These are phyloP conservation scores for Spizellomyces sp. DNA, from an alignment of 192 early-diverging fungal genomes.

Conservation along the genomic window DNA sequence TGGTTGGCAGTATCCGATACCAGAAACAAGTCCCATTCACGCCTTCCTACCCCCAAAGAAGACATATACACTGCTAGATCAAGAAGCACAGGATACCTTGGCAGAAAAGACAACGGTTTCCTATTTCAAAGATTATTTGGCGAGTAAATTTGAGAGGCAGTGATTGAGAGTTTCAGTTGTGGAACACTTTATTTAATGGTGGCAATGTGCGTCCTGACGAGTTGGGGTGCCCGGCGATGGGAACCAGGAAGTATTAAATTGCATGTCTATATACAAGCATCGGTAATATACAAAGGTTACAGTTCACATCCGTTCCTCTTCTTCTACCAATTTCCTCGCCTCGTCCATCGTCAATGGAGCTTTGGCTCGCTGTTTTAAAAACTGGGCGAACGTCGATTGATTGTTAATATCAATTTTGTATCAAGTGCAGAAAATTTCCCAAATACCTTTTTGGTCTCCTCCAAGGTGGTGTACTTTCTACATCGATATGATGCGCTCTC, in stretches of 20 bases:
- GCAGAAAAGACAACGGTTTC: conserved; percentile 17
- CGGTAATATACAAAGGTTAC: too few species aligned
- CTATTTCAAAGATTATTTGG: conserved; percentile 28
- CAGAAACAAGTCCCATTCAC: conserved; percentile 10
- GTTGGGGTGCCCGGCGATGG: too few species aligned
- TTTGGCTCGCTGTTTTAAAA: not conserved
- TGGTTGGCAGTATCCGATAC: conserved; percentile 7
- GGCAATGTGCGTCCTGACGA: too few species aligned
- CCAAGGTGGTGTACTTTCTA: not conserved
- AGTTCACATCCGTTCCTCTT: not conserved
- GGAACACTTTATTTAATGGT: too few species aligned
- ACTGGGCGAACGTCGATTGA: not conserved
- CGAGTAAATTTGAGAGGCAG: conserved; percentile 12
- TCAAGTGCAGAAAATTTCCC: not conserved
- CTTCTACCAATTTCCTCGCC: not conserved
- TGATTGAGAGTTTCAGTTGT: not conserved
- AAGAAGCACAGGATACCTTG: conserved; percentile 19
- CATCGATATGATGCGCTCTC: too few species aligned
- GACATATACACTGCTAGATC: conserved; percentile 25
- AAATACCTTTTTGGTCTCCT: not conserved
- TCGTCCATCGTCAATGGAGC: not conserved
- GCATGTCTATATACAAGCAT: too few species aligned
- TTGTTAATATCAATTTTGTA: not conserved
- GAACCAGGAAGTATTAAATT: too few species aligned
- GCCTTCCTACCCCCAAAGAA: conserved; percentile 21